Conservation (phyloP, 306 rosid species). For the Trifolium repens region DNA sequence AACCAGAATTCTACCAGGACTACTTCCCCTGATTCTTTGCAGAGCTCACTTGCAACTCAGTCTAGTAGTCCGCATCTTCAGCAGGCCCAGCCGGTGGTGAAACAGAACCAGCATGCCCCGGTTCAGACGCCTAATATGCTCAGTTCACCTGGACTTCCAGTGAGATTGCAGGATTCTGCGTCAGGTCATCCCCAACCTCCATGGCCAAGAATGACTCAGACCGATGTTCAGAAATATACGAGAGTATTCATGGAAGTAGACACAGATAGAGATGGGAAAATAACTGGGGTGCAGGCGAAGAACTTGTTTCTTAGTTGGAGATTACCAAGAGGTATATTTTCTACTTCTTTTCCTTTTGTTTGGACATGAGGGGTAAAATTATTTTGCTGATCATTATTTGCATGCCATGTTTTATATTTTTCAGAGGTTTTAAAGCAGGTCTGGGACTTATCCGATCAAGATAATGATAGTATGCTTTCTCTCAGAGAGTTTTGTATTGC, state of each 20-base stretch:
- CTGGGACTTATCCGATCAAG: conserved; percentile 99
- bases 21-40: conserved; percentile 52
- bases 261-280: conserved; percentile 94
- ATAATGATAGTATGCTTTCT: conserved; percentile 99
- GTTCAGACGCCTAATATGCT: conserved; percentile 48
- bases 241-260: conserved; percentile 93
- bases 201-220: conserved; percentile 90
- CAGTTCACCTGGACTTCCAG: conserved; percentile 54
- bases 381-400: conserved; percentile 45
- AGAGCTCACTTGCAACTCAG: conserved; percentile 56
- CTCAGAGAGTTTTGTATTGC: conserved; percentile 95
- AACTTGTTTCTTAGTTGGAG: conserved; percentile 94
- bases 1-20: conserved; percentile 59
- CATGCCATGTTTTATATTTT: conserved; percentile 58
- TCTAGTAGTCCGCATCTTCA: conserved; percentile 61
- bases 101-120: conserved; percentile 57
- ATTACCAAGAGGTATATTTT: conserved; percentile 83
- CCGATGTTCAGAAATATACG: conserved; percentile 84
- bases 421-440: conserved; percentile 97
- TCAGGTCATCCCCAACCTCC: conserved; percentile 66
- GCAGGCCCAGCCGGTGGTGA: conserved; percentile 52
- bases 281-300: conserved; percentile 93
- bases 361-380: conserved; percentile 12
- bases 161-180: conserved; percentile 58
- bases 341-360: conserved; percentile 34